A percentile compares a stretch with the other conserved stretches of the same genome.
Conservation (phyloP, 2,329 filamentous ascomycete species). For the Chrysosphaeria jannelii region DNA sequence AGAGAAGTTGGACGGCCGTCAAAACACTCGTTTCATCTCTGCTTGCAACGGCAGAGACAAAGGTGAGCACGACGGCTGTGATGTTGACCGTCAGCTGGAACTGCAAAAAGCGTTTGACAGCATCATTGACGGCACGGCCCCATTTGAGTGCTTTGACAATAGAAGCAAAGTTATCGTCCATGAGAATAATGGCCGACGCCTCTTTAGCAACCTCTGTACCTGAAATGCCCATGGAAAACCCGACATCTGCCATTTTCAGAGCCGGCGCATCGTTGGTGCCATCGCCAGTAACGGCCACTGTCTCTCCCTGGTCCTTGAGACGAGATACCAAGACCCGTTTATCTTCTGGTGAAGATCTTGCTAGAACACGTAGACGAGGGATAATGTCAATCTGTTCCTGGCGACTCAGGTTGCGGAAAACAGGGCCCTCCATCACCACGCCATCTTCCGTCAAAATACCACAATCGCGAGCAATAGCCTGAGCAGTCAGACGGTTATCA, state of each 20-base stretch:
- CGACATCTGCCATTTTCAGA: constrained; percentile 52
- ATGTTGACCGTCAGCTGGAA: constrained; percentile 74
- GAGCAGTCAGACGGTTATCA: constrained; percentile 51
- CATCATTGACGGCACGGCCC: constrained; percentile 50
- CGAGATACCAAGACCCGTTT: constrained; percentile 43
- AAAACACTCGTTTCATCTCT: constrained; percentile 41
- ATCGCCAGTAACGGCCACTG: constrained; percentile 57
- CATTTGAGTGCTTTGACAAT: constrained; percentile 61
- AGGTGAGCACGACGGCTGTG: constrained; percentile 64
- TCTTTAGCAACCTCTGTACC: constrained; percentile 67
- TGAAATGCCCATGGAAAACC: constrained; percentile 63
- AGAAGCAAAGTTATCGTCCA: constrained; percentile 72
- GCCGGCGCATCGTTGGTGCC: constrained; percentile 64
- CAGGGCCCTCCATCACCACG: constrained; percentile 47
- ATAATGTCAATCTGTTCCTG: constrained; percentile 35
- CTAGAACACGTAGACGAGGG: constrained; percentile 38
- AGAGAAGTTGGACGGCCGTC: constrained; percentile 70
- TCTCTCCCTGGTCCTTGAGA: constrained; percentile 43
- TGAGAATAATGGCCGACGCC: constrained; percentile 57
- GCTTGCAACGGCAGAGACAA: constrained; percentile 58
- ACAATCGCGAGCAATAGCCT: constrained; percentile 51
- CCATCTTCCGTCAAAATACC: constrained; percentile 40
- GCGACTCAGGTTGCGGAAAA: constrained; percentile 41
- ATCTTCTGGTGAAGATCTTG: constrained; percentile 46
- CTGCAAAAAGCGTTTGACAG: constrained; percentile 47